Base-by-base conservation (phyloP, 2,329 filamentous ascomycete genomes). In the Aspergillus ruber region DNA sequence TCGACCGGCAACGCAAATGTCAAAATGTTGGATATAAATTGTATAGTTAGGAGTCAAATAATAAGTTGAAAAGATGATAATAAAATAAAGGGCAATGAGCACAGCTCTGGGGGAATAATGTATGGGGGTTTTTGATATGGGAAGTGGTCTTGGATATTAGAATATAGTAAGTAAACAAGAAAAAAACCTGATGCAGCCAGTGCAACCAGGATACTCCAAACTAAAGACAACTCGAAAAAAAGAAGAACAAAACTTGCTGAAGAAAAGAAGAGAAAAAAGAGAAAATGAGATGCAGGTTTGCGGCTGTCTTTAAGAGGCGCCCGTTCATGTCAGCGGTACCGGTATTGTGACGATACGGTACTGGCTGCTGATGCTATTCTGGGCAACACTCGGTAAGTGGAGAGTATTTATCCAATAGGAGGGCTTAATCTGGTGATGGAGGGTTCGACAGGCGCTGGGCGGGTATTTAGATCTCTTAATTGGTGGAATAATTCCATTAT, bases 191-290 rank as follows among this genome's bases (percentile, higher is more conserved):
- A 59, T 62, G 61, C 66, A 69, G 58, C 66, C 66, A 69, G 66
- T 69, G 65, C 66, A 64, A 63, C 59, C 38, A 60, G 64, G 60
- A 59, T 65, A 61, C 54, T 61, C 57, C 56, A 70, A 75, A 74
- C 74, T 76, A 64, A 61, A 58, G 63, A 63, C 68, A 70, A 65
- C 65, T 68, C 65, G 53, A 58, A 65, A 20, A 39, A 10, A 27
- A 29, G 54, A 60, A 60, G 62, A 64, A 61, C 60, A 57, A 60
- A 55, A 74, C 82, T 86, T 86, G 83, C 83, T 84, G 76, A 76
- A 76, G 82, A 81, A 73, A 73, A 65, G 63, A 67, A 64, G 60
- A 25, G 33, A 69, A 70, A 70, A 63, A 63, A 60, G 65, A 61
- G 57, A 60, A 63, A 59, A 61, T 61, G 46, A 56, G 43, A 43